Evolutionary conservation across 2,329 filamentous ascomycete species (phyloP), one percentile per base, ranked within the genome.

Genomic region (Ascochyta lentis): DNA sequence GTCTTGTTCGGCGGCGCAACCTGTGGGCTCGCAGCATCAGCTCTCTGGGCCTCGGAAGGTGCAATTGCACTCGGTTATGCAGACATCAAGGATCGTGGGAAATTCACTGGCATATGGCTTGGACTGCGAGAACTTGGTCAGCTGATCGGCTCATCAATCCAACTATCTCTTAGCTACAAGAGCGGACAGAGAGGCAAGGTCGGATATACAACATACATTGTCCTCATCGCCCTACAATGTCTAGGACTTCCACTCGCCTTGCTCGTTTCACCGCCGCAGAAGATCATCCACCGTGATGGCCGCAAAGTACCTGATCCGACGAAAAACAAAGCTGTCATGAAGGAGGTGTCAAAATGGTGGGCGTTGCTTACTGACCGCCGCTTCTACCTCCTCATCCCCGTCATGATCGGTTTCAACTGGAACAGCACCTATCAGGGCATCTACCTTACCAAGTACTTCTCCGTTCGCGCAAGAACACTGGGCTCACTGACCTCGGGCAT

Each of bases 401-500:
- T 84, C 15, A 74, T 83, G 16, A 63, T 83, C 0, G 79, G 80
- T 0, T 82, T 81, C 59, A 79, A 81, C 54, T 84, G 81, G 78
- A 83, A 82, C 56, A 68, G 64, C 27, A 81, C 80, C 0, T 84
- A 84, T 24, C 71, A 81, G 22, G 80, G 81, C 6, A 83, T 82
- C 16, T 84, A 84, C 61, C 73, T 83, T 15, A 79, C 81, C 9
- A 79, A 77, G 24, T 83, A 83, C 69, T 83, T 83, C 60, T 81
- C 79, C 3, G 81, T 83, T 2, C 77, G 81, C 2, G 70, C 81
- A 0, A 71, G 81, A 3, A 78, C 80, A 1, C 70, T 84, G 2
- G 78, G 77, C 0, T 76, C 80, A 0, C 60, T 83, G 38, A 75
- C 75, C 0, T 80, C 80, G 0, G 80, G 80, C 6, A 67, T 83